A percentile compares a stretch with the other conserved stretches of the same genome.
Conservation (phyloP, 108 stramenopile genomes). For the Chaetoceros tenuissimus region DNA sequence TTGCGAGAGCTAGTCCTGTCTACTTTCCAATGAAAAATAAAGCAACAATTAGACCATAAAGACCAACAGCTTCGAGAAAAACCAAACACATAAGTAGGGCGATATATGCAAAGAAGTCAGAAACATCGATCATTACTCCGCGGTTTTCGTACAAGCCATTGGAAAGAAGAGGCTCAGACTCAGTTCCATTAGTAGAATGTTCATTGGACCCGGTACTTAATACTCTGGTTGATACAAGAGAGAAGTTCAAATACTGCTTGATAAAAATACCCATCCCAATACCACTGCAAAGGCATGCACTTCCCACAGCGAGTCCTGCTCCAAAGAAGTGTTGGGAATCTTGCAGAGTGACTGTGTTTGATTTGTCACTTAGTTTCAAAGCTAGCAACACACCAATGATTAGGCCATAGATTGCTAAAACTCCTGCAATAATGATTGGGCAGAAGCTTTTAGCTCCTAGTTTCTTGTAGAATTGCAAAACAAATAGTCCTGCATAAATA, state of each 20-base stretch:
- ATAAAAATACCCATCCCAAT: constrained; percentile 38
- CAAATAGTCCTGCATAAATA: constrained; percentile 30
- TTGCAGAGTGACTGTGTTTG: constrained; percentile 2
- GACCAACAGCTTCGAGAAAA: constrained; percentile 50
- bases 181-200: not conserved
- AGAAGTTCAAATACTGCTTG: no score
- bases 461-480: constrained; percentile 15
- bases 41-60: constrained; percentile 59
- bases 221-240: no score
- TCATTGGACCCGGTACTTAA: constrained; percentile 4
- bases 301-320: constrained; percentile 44
- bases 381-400: constrained; percentile 34
- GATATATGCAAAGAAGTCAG: no score
- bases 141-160: no score
- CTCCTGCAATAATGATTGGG: constrained; percentile 44
- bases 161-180: no score
- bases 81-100: constrained; percentile 29
- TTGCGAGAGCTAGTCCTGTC: no score
- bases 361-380: constrained; percentile 13
- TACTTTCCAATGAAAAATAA: constrained; percentile 47
- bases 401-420: constrained; percentile 52
- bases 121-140: no score
- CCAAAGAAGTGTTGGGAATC: constrained; percentile 38
- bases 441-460: constrained; percentile 19
- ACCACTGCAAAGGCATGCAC: constrained; percentile 44